Evolutionary conservation across 148 eudicot species (phyloP).

Genomic region (Cornus suecica): DNA sequence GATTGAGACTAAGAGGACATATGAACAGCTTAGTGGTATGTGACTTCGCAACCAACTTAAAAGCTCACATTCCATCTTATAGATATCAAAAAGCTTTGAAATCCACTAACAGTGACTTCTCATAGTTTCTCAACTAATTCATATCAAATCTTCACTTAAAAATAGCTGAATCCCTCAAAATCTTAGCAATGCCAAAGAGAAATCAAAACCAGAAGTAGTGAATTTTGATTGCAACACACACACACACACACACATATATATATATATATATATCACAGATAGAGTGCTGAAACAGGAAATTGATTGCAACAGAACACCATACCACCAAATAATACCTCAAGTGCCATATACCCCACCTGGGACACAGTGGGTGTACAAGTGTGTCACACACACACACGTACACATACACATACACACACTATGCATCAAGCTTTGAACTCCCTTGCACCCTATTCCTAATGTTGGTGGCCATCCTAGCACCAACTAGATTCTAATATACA

Average conservation of each 20-base stretch:
- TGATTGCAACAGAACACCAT: no score
- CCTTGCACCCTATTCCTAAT: not conserved
- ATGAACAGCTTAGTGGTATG: not conserved
- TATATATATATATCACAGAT: not conserved
- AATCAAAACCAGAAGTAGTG: not conserved
- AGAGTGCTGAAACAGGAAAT: no score
- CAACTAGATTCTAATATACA: not conserved
- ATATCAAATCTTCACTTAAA: slow-evolving; percentile 2
- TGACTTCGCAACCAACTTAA: slow-evolving; percentile 9
- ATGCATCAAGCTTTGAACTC: not conserved
- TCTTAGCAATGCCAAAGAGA: not conserved
- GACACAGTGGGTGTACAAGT: no score
- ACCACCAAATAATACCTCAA: no score
- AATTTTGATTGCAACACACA: not conserved
- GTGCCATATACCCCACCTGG: no score
- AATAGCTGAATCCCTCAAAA: not conserved
- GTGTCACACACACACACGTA: not conserved
- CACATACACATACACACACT: no score
- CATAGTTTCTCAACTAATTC: not conserved
- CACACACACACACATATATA: no score
- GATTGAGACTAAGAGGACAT: not conserved
- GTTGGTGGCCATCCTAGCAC: not conserved
- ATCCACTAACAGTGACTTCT: slow-evolving; percentile 3
- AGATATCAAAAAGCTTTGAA: not conserved
- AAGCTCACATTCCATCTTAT: slow-evolving; percentile 1